A percentile compares a stretch with the other conserved stretches of the same genome.
Evolutionary conservation across 2,329 filamentous ascomycete genomes (phyloP).

Genomic region (Xylaria sp.): DNA sequence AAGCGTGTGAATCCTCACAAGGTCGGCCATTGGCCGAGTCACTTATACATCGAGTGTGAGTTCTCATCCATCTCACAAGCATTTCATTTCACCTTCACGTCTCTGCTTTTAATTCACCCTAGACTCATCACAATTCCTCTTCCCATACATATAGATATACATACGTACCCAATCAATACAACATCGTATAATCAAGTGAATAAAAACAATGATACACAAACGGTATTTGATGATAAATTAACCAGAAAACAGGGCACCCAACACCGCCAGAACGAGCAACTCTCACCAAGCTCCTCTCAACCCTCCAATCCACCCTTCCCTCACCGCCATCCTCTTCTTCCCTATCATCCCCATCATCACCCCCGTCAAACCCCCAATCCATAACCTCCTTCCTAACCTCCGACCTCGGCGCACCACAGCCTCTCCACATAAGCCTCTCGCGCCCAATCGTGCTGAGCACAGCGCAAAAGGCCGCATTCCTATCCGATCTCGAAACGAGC

Average conservation of each 20-base stretch:
- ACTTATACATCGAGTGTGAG: constrained; percentile 93
- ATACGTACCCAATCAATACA: background rate
- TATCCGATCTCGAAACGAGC: constrained; percentile 59
- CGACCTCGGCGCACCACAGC: constrained; percentile 79
- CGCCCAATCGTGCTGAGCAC: constrained; percentile 80
- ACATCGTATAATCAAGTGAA: background rate
- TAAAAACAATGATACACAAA: background rate
- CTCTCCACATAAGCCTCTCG: constrained; percentile 91
- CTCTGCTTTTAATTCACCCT: background rate
- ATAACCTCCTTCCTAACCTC: constrained; percentile 78
- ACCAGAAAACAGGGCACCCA: constrained; percentile 44
- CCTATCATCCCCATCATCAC: background rate
- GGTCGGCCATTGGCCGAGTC: constrained; percentile 90
- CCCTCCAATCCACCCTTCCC: constrained; percentile 50
- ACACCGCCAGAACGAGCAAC: constrained; percentile 55
- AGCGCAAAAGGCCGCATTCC: constrained; percentile 75
- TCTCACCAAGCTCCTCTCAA: constrained; percentile 57
- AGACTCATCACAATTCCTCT: background rate
- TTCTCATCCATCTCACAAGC: constrained; percentile 42
- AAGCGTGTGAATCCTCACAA: constrained; percentile 85
- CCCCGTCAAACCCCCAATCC: constrained; percentile 47
- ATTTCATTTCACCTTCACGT: background rate
- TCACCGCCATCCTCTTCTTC: constrained; percentile 3
- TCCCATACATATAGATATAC: background rate
- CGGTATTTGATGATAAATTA: constrained; percentile 5